phyloP scores from a whole-genome alignment of 352 stramenopile species.

The Phytophthora rubi region DNA sequence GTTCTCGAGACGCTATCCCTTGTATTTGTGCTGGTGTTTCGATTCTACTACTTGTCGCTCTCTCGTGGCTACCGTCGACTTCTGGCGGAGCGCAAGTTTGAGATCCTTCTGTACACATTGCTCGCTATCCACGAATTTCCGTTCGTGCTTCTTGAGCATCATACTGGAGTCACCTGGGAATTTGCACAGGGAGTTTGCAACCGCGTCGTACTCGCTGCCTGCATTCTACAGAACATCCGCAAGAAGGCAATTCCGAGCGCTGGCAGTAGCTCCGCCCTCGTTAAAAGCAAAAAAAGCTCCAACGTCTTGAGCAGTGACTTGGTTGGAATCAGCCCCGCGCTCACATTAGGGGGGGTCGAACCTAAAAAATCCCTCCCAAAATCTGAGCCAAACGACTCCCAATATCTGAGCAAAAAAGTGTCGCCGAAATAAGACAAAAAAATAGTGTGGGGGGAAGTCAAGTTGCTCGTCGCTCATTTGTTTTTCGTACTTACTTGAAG shows the following conservation, averaged over 20 bases:
- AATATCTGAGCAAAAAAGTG: too few species aligned
- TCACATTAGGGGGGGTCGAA: too few species aligned
- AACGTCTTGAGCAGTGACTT: background rate
- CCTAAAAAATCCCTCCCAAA: too few species aligned
- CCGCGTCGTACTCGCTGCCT: slow-evolving; percentile 20
- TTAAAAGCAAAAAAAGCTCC: slow-evolving; percentile 14
- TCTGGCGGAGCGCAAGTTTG: slow-evolving; percentile 17
- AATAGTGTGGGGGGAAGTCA: too few species aligned
- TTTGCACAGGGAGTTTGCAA: slow-evolving; percentile 23
- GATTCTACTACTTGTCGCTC: slow-evolving; percentile 37
- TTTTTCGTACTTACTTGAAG: too few species aligned
- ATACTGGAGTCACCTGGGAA: slow-evolving; percentile 26
- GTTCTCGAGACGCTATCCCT: slow-evolving; percentile 27
- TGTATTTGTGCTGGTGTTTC: slow-evolving; percentile 35
- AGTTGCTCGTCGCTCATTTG: too few species aligned
- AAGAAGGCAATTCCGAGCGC: slow-evolving; percentile 1
- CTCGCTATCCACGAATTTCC: slow-evolving; percentile 28
- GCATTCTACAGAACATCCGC: slow-evolving; percentile 24
- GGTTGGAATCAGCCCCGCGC: too few species aligned
- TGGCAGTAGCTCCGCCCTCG: background rate
- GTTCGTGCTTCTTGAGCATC: slow-evolving; percentile 16
- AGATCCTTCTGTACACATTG: slow-evolving; percentile 21
- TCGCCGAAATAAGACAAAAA: too few species aligned
- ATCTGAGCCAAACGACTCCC: too few species aligned
- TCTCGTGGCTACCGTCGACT: slow-evolving; percentile 20